These are phyloP conservation scores for Aspergillus aculeatinus DNA, from an alignment of 2,329 filamentous ascomycete species.

Conservation along the genomic window DNA sequence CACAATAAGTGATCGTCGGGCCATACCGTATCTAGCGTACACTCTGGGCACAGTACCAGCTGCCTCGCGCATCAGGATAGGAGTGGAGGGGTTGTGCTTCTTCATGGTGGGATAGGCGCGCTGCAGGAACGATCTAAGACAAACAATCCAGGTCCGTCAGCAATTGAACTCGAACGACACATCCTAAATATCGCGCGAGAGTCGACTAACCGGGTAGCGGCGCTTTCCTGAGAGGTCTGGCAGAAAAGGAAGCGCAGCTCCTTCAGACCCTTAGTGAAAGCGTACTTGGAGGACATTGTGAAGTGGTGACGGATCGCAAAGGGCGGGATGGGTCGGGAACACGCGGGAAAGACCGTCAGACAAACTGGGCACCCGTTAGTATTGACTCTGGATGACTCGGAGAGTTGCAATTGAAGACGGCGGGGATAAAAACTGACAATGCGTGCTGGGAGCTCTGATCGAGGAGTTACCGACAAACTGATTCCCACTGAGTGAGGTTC, in stretches of 20 bases:
- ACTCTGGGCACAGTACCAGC: constrained; percentile 78
- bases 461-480: constrained; percentile 9
- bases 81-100: constrained; percentile 92
- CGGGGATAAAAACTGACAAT: constrained; percentile 1
- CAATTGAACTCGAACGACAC: not conserved
- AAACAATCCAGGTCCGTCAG: not conserved
- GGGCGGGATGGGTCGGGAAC: constrained; percentile 2
- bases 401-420: constrained; percentile 12
- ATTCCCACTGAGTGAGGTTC: constrained; percentile 9
- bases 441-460: constrained; percentile 3
- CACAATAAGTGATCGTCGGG: not conserved
- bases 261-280: constrained; percentile 82
- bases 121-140: constrained; percentile 75
- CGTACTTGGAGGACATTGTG: constrained; percentile 88
- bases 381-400: not conserved
- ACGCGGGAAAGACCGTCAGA: not conserved
- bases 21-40: constrained; percentile 86
- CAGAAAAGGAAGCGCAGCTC: constrained; percentile 98
- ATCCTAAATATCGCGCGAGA: not conserved
- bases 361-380: not conserved
- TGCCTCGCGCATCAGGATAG: constrained; percentile 94
- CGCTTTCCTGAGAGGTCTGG: constrained; percentile 88
- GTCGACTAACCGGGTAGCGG: constrained; percentile 71
- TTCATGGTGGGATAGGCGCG: constrained; percentile 98
- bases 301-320: constrained; percentile 10